Evolutionary conservation across 352 stramenopile genomes (phyloP).

Genomic region (Pythium angustatum): DNA sequence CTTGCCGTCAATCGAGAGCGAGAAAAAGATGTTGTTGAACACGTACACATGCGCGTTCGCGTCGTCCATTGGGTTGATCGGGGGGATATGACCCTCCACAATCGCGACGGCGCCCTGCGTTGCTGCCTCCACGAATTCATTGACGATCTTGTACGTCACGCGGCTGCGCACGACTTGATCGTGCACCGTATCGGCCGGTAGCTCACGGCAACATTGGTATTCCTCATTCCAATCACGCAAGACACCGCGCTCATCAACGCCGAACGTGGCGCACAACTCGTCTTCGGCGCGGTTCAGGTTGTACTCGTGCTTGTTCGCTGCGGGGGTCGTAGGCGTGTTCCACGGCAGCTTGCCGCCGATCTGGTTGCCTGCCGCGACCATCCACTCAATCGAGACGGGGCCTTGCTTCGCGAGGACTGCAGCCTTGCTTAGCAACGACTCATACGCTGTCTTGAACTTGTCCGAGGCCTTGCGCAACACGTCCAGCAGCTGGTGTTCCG

Average conservation of each 20-base stretch:
- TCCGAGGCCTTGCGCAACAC: conserved; percentile 70
- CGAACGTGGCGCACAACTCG: conserved; percentile 87
- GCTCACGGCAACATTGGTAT: conserved; percentile 90
- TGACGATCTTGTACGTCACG: conserved; percentile 94
- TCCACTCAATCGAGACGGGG: conserved; percentile 83
- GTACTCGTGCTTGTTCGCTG: conserved; percentile 52
- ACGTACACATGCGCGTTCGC: conserved; percentile 94
- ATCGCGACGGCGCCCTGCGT: conserved; percentile 91
- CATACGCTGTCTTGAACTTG: conserved; percentile 75
- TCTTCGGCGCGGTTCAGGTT: conserved; percentile 89
- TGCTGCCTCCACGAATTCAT: conserved; percentile 94
- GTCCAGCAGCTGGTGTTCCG: conserved; percentile 79
- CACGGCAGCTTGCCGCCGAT: conserved; percentile 77
- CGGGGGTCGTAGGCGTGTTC: conserved; percentile 54
- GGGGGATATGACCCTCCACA: conserved; percentile 91
- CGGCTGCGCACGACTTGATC: conserved; percentile 93
- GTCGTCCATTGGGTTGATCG: conserved; percentile 97
- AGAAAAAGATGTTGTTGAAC: conserved; percentile 99
- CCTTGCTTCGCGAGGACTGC: conserved; percentile 73
- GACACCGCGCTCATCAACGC: conserved; percentile 92
- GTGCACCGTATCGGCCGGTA: conserved; percentile 73
- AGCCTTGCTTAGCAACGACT: conserved; percentile 76
- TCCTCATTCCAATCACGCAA: conserved; percentile 98
- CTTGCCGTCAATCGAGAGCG: conserved; percentile 86
- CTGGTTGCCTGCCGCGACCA: conserved; percentile 78